Base-by-base conservation (phyloP, 2,329 filamentous ascomycete species). In the Calonectria crousiana region DNA sequence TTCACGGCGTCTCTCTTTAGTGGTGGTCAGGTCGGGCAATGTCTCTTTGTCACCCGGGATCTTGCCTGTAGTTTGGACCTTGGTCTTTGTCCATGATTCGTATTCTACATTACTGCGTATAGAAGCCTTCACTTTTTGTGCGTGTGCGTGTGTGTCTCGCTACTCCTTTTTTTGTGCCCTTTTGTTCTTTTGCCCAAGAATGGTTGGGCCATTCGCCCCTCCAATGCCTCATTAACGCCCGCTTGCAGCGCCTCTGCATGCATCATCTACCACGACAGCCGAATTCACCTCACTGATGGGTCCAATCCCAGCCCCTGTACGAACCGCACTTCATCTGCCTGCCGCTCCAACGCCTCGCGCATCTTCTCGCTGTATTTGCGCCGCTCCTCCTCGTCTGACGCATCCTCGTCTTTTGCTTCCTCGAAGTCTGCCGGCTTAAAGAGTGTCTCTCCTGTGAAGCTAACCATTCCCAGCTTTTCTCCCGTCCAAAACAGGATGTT, bases 401-500 rank as follows among this genome's bases (percentile, higher is more conserved):
- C 87, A 64, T 84, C 81, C 78, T 90, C 87, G 71, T 88, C 87
- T 23, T 87, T 86, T 58, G 84, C 81, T n/a, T 72, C 83, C 70
- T 90, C 88, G 79, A 92, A 92, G 65, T 89, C 89, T 10, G 88
- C 86, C 0, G 87, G 81, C 10, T 81, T 83, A 76, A 89, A 91
- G 0, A 88, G 86, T 6, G 88, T 84, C 79, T 84, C 81, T 49
- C 87, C 85, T 1, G 92, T 91, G 81, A 94, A 94, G 69, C 86
- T 88, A 26, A 97, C 84, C 72, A 97, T 87, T 0, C 95, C 96
- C 60, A 98, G 86, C 76, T 92, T 93, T 73, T 98, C 95, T 23
- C 95, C 96, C 0, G 95, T 98, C 95, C 95, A 98, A 60, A 98
- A 88, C 5, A 98, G 84, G 16, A 98, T 84, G 78, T 96, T 93